phyloP scores from a whole-genome alignment of 2,329 filamentous ascomycete genomes.

The Fusarium heterosporum region DNA sequence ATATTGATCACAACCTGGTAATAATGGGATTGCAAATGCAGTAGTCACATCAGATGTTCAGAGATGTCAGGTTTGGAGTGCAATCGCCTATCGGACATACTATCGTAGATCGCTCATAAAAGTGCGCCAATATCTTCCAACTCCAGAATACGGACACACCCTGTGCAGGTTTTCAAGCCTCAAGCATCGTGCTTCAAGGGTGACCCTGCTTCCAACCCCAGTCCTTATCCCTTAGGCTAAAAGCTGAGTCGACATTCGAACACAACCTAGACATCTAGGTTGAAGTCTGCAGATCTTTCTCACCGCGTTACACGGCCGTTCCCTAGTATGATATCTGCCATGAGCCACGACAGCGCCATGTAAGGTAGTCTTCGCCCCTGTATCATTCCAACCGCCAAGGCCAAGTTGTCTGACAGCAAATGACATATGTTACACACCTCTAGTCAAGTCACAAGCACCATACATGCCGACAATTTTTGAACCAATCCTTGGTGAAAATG shows the following conservation, averaged over 20 bases:
- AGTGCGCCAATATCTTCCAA: neutral
- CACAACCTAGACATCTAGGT: neutral
- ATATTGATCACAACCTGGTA: neutral
- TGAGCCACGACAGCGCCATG: conserved; percentile 27
- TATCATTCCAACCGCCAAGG: conserved; percentile 9
- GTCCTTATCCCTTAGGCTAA: neutral
- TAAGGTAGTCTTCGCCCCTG: conserved; percentile 27
- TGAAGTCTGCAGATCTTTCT: neutral
- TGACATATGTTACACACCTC: conserved; percentile 19
- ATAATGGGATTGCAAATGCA: neutral
- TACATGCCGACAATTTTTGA: conserved; percentile 26
- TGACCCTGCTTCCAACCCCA: neutral
- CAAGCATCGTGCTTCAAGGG: conserved; percentile 3
- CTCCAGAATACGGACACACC: neutral
- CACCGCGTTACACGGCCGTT: conserved; percentile 6
- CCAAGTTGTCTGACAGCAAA: conserved; percentile 1
- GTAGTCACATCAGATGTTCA: neutral
- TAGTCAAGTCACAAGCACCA: conserved; percentile 12
- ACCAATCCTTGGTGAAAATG: conserved; percentile 14
- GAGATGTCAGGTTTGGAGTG: no score
- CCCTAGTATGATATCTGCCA: conserved; percentile 4
- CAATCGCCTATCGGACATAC: neutral
- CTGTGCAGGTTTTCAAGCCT: neutral
- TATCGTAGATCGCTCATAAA: neutral
- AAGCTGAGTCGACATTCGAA: neutral